phyloP scores from a whole-genome alignment of 2,329 filamentous ascomycete species.

The Neonectria magnoliae region DNA sequence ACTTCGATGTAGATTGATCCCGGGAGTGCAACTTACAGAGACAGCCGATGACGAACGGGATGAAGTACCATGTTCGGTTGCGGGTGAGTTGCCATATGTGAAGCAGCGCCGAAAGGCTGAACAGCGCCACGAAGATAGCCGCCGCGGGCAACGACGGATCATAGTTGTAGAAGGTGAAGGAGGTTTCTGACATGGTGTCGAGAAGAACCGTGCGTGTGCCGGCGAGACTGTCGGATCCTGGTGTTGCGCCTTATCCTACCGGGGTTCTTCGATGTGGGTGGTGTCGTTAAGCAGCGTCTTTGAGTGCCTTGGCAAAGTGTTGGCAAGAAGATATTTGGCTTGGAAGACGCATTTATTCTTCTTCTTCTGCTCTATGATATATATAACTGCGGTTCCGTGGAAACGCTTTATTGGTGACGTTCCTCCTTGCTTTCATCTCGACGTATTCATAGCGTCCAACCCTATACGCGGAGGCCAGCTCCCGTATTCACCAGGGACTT shows the following conservation, averaged over 20 bases:
- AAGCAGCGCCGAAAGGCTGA: constrained; percentile 49
- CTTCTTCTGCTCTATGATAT: constrained; percentile 2
- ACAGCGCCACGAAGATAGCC: constrained; percentile 53
- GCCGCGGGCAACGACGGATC: constrained; percentile 56
- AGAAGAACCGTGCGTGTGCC: not conserved
- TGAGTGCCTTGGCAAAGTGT: not conserved
- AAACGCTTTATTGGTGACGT: constrained; percentile 2
- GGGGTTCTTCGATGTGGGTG: not conserved
- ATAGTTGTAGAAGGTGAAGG: constrained; percentile 56
- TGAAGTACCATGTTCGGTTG: constrained; percentile 61
- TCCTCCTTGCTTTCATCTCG: constrained; percentile 3
- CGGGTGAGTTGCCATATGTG: constrained; percentile 54
- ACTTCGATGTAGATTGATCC: not conserved
- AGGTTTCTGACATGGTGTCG: constrained; percentile 27
- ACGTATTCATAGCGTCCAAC: not conserved
- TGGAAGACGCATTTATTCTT: not conserved
- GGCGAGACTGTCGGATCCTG: not conserved
- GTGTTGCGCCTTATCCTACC: not conserved
- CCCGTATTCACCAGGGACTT: not conserved
- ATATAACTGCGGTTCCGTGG: not conserved
- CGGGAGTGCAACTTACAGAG: constrained; percentile 51
- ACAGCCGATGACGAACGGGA: constrained; percentile 63
- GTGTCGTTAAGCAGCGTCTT: not conserved
- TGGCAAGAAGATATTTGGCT: not conserved
- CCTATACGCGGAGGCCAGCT: constrained; percentile 12